Evolutionary conservation across 2,329 filamentous ascomycete species (phyloP).

Genomic region (Alternaria brassicae): DNA sequence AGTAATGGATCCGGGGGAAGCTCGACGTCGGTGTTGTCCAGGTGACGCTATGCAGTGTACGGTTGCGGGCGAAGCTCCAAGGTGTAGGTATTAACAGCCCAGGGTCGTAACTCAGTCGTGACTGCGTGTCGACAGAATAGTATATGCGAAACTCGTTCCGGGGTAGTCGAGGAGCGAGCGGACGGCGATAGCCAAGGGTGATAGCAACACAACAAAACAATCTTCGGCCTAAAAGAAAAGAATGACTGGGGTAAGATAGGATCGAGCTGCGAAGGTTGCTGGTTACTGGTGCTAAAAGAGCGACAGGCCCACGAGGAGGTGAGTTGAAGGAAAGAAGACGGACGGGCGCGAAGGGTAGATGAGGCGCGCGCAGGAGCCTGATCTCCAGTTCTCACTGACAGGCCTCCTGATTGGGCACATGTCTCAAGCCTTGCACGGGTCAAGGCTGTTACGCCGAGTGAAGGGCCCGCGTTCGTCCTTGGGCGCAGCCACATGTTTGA

Average conservation of each 20-base stretch:
- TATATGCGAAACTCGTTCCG: constrained; percentile 16
- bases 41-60: constrained; percentile 2
- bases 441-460: constrained; percentile 26
- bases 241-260: constrained; percentile 51
- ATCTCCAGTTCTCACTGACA: constrained; percentile 33
- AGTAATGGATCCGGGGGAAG: constrained; percentile 28
- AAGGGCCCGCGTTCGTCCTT: constrained; percentile 15
- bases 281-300: constrained; percentile 37
- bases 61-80: constrained; percentile 10
- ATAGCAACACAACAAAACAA: constrained; percentile 25
- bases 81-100: constrained; percentile 45
- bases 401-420: constrained; percentile 28
- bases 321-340: constrained; percentile 42
- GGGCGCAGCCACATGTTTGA: constrained; percentile 40
- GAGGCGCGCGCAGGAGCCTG: constrained; percentile 37
- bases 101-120: constrained; percentile 46
- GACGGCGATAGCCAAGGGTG: constrained; percentile 15
- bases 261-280: constrained; percentile 30
- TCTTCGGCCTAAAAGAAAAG: constrained; percentile 42
- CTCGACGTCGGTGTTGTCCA: constrained; percentile 14
- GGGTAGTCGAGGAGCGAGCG: constrained; percentile 25
- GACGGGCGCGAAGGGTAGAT: constrained; percentile 44
- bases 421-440: constrained; percentile 31
- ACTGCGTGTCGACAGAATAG: constrained; percentile 18
- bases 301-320: constrained; percentile 40